Base-by-base conservation (phyloP, 78 protist genomes). In the Dictyostelium capitatum region DNA sequence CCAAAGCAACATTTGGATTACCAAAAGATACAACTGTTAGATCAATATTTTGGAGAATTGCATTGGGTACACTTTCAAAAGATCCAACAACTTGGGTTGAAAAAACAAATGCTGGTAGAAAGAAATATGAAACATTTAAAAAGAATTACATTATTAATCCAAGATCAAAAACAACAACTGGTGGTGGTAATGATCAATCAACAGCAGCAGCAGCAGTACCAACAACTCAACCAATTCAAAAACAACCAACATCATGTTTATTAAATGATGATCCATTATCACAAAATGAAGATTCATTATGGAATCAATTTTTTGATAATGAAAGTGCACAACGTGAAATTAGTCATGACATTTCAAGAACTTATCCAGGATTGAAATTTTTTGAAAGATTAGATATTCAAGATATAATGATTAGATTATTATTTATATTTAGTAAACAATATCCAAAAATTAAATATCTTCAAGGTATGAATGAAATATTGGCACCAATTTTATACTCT, bases 391-490 rank as follows among this genome's bases (percentile, higher is more conserved):
- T 77, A 9, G 95, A 83, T 30, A 69, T 84, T 54, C 94, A 82
- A 47, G 83, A 85, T 43, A 57, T 53, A 23, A 85, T 85, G 92
- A 85, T 70, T 57, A 69, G 96, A 46, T 67, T 96, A 1, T 77
- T 96, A 30, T 92, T 93, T 64, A 69, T 96, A 20, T 81, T 85
- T 25, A 75, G 95, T 46, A 78, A 46, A 47, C 94, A 92, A 67
- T 62, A 92, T 70, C 92, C 96, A 54, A 51, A 89, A 48, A 57
- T 92, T 6, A 74, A 75, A 28, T 96, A 96, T 48, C 43, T 91
- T 25, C 97, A 96, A 73, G 97, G 97, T 17, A 96, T 96, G 97
- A 90, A 96, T 81, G 97, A 96, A 53, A 85, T 96, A 25, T 59
- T 96, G 1, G 97, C 96, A 46, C 97, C 97, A 19, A 32, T 96